Base-by-base conservation (phyloP, 495 filamentous ascomycete species). In the Neurospora sp. region DNA sequence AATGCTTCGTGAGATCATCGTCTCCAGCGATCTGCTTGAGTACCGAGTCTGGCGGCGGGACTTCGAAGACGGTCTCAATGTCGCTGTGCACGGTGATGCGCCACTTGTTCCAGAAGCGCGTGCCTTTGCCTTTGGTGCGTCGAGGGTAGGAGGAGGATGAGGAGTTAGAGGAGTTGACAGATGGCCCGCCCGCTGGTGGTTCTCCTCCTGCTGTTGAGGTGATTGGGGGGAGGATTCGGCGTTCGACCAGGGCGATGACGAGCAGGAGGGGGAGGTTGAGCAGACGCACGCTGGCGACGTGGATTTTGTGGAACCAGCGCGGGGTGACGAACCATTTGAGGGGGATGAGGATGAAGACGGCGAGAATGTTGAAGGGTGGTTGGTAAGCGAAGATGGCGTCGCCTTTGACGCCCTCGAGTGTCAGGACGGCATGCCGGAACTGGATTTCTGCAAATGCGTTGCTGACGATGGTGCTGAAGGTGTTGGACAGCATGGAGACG, bases 241-340 rank as follows among this genome's bases (percentile, higher is more conserved):
- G 88, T 77, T 91, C 90, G 70, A 86, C 84, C 20, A 87, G 65
- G 40, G 85, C 84, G 72, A 93, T 88, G 71, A 87, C 38, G 40
- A 92, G 83, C 0, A 93, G 82, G 6, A 93, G 76, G 1, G 91
- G 91, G 2, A 88, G 82, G 75, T 93, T 93, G 76, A 91, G 82
- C 10, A 86, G 72, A 40, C 90, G 88, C 16, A 92, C 87, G 12
- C 84, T 83, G 69, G 86, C 83, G 68, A 93, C 89, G 76, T 93
- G 92, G 72, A 92, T 87, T 76, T 92, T 93, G 81, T 93, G 91
- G 74, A 92, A 92, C 90, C 90, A 92, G 41, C 91, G 88, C 2
- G 89, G 87, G 1, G 86, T 85, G 69, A 90, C 82, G 10, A 89
- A 73, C 74, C 88, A 87, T 71, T 91, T 92, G 69, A 93, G 84